A percentile compares a stretch with the other conserved stretches of the same genome.
phyloP scores from a whole-genome alignment of 1,284 basidiomycete genomes.

The Irpex sp. region DNA sequence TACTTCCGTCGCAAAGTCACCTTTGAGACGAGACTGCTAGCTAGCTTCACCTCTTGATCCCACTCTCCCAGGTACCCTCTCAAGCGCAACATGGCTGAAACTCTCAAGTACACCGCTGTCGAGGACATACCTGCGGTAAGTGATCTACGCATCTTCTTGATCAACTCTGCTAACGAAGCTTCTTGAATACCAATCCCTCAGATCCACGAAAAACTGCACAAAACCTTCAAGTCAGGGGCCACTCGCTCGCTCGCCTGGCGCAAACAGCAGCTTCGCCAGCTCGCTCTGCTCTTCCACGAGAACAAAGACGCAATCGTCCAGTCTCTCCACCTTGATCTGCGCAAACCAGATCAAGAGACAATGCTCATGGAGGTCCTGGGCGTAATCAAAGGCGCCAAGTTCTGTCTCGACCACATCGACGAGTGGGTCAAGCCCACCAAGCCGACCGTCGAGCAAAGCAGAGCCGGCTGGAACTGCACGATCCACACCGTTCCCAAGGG shows the following conservation, averaged over 20 bases:
- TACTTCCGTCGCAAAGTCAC: background rate
- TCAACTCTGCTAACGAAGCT: background rate
- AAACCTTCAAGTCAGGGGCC: slow-evolving; percentile 46
- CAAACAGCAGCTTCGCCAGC: slow-evolving; percentile 55
- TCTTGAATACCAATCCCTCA: slow-evolving; percentile 14
- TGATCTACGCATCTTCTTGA: background rate
- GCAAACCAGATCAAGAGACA: slow-evolving; percentile 39
- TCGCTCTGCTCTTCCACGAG: slow-evolving; percentile 48
- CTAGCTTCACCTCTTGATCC: background rate
- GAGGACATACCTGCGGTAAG: slow-evolving; percentile 6
- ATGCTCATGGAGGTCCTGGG: slow-evolving; percentile 32
- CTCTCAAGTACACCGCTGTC: slow-evolving; percentile 8
- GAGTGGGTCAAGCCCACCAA: slow-evolving; percentile 47
- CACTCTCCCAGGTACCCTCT: background rate
- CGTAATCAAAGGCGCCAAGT: slow-evolving; percentile 38
- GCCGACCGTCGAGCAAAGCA: slow-evolving; percentile 29
- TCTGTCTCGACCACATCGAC: slow-evolving; percentile 43
- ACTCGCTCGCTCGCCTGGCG: slow-evolving; percentile 51
- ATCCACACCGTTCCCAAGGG: slow-evolving; percentile 50
- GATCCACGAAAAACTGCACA: slow-evolving; percentile 40
- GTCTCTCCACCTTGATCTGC: slow-evolving; percentile 48
- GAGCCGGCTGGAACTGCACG: slow-evolving; percentile 35
- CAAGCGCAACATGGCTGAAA: background rate
- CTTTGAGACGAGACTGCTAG: background rate
- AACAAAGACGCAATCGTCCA: slow-evolving; percentile 31